A percentile compares a stretch with the other conserved stretches of the same genome.
phyloP scores from a whole-genome alignment of 2,329 filamentous ascomycete genomes.

The Ascochyta koolunga region DNA sequence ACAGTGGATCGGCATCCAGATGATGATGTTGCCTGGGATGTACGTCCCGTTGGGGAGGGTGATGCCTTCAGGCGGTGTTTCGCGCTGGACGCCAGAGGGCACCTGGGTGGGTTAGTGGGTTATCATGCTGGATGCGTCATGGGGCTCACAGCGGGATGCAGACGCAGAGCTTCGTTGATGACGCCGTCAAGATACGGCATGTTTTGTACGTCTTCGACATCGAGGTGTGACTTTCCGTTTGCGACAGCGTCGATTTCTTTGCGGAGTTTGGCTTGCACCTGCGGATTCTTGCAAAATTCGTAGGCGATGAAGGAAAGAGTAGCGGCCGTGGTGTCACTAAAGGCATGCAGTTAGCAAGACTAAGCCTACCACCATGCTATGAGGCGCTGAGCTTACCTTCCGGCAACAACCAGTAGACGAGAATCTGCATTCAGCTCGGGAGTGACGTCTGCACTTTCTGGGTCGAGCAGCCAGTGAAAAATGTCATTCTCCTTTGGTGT shows the following conservation, averaged over 20 bases:
- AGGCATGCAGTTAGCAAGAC: background rate
- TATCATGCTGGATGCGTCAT: background rate
- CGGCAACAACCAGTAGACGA: conserved; percentile 37
- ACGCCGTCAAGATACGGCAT: conserved; percentile 39
- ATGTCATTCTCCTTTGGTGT: conserved; percentile 38
- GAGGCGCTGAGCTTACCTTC: conserved; percentile 28
- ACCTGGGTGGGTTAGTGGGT: conserved; percentile 25
- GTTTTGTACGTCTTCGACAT: conserved; percentile 34
- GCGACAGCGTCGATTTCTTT: conserved; percentile 24
- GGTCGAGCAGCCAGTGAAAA: conserved; percentile 32
- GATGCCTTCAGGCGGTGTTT: conserved; percentile 42
- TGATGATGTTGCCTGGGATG: conserved; percentile 37
- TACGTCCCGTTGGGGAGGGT: conserved; percentile 37
- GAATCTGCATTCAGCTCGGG: conserved; percentile 34
- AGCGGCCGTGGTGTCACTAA: conserved; percentile 38
- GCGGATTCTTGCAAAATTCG: conserved; percentile 36
- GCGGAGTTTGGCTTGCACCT: conserved; percentile 31
- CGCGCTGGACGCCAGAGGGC: conserved; percentile 39
- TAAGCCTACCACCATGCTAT: background rate
- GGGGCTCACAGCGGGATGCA: conserved; percentile 36
- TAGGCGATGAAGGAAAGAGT: conserved; percentile 38
- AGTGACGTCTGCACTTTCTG: conserved; percentile 28
- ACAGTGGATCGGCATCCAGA: conserved; percentile 41
- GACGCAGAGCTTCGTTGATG: conserved; percentile 39
- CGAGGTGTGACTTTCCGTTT: conserved; percentile 28